These are phyloP conservation scores for Gorgonomyces haynaldii DNA, from an alignment of 192 early-diverging fungal species.

Conservation along the genomic window DNA sequence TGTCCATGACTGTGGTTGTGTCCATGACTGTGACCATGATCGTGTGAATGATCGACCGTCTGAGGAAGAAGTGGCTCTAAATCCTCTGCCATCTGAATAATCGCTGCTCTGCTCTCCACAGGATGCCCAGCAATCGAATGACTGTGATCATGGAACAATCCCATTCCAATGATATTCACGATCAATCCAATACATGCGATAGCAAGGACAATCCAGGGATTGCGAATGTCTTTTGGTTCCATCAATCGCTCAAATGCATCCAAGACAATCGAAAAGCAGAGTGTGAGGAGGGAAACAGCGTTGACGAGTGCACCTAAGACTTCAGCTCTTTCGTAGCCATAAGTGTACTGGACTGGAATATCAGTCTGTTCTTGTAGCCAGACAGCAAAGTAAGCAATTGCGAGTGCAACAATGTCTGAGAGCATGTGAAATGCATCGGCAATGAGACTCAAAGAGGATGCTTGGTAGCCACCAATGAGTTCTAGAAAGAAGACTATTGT, in stretches of 20 bases:
- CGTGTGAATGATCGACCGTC: neutral
- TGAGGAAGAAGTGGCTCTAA: too few species aligned
- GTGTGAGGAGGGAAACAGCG: constrained; percentile 73
- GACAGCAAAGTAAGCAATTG: constrained; percentile 75
- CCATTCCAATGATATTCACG: constrained; percentile 68
- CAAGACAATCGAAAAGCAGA: constrained; percentile 82
- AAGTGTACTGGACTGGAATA: constrained; percentile 57
- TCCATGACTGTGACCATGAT: neutral
- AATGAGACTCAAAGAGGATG: constrained; percentile 67
- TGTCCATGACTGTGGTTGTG: constrained; percentile 12
- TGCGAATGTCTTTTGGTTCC: constrained; percentile 53
- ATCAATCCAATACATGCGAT: constrained; percentile 66
- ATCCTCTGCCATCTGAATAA: too few species aligned
- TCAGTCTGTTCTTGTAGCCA: constrained; percentile 20
- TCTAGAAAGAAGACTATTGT: constrained; percentile 63
- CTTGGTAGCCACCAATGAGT: constrained; percentile 64
- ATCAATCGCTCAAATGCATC: constrained; percentile 78
- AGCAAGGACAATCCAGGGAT: constrained; percentile 62
- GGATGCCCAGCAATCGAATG: neutral
- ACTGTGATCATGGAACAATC: constrained; percentile 52
- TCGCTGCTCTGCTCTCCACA: too few species aligned
- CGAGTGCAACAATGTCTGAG: constrained; percentile 30
- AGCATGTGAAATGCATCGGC: constrained; percentile 90
- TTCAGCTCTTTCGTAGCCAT: constrained; percentile 86
- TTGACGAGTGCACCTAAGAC: constrained; percentile 84